Conservation (phyloP, 2,329 filamentous ascomycete species). For the Madurella fahalii region DNA sequence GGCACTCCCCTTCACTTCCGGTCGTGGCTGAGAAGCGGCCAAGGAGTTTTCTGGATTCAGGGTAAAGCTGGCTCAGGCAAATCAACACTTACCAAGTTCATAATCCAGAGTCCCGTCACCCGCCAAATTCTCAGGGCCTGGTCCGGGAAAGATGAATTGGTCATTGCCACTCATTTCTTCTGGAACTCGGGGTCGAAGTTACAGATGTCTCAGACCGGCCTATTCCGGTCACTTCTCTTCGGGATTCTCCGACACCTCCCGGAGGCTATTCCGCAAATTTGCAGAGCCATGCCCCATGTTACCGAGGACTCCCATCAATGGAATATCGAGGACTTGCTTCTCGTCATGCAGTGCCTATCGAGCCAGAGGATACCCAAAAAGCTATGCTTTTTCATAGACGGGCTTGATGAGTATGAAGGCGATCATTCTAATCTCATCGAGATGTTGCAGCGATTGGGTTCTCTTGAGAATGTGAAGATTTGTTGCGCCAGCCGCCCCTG, state of each 20-base stretch:
- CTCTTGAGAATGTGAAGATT: too few species aligned
- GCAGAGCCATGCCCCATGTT: too few species aligned
- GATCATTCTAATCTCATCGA: background rate
- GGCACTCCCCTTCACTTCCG: background rate
- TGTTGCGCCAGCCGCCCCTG: too few species aligned
- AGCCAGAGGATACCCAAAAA: background rate
- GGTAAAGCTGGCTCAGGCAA: slow-evolving; percentile 42
- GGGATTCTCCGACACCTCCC: background rate
- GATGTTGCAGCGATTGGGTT: too few species aligned
- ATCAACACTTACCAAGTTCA: slow-evolving; percentile 39
- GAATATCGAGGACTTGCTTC: background rate
- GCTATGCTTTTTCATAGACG: background rate
- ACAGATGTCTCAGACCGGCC: background rate
- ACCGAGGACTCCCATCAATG: too few species aligned
- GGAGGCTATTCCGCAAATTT: too few species aligned
- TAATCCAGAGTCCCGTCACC: slow-evolving; percentile 13
- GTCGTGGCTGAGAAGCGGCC: background rate
- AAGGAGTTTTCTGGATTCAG: slow-evolving; percentile 30
- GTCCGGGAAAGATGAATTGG: background rate
- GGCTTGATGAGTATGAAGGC: background rate
- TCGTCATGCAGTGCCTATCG: background rate
- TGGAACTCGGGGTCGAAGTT: background rate
- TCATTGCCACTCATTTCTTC: background rate
- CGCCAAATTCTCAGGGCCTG: background rate
- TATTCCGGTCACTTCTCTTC: background rate